phyloP scores from a whole-genome alignment of 352 stramenopile genomes.

The Phytophthora capsici region DNA sequence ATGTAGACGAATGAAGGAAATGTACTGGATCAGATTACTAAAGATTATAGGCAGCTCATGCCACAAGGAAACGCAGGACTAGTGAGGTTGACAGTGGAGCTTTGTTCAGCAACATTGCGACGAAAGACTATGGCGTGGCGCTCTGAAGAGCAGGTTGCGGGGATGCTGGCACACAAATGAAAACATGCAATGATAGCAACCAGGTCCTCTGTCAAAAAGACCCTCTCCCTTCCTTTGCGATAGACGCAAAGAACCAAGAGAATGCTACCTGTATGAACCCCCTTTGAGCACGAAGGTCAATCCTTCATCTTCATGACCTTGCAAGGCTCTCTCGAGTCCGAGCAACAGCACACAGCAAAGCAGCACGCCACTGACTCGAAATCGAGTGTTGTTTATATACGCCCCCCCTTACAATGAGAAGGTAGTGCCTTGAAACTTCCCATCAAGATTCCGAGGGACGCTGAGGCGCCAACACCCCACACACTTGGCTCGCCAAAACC shows the following conservation, averaged over 20 bases:
- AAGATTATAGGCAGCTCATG: slow-evolving; percentile 64
- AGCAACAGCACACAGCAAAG: slow-evolving; percentile 18
- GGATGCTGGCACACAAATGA: slow-evolving; percentile 34
- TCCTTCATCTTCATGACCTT: slow-evolving; percentile 68
- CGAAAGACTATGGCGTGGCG: slow-evolving; percentile 25
- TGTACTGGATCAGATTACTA: slow-evolving; percentile 87
- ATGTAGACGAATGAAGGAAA: background rate
- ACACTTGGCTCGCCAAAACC: slow-evolving; percentile 75
- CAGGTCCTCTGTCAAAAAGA: slow-evolving; percentile 22
- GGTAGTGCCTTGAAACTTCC: slow-evolving; percentile 73
- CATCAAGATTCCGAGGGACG: slow-evolving; percentile 87
- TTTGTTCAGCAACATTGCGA: slow-evolving; percentile 11
- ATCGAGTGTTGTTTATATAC: slow-evolving; percentile 41
- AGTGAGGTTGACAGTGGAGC: slow-evolving; percentile 17
- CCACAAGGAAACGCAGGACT: slow-evolving; percentile 27
- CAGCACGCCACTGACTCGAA: background rate
- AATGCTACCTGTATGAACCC: slow-evolving; percentile 57
- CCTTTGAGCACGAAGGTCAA: slow-evolving; percentile 74
- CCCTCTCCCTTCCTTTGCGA: slow-evolving; percentile 12
- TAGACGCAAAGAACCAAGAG: slow-evolving; percentile 14
- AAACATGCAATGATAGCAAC: slow-evolving; percentile 23
- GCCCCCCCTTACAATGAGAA: slow-evolving; percentile 86
- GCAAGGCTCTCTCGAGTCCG: slow-evolving; percentile 31
- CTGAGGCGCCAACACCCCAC: slow-evolving; percentile 34
- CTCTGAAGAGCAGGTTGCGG: slow-evolving; percentile 24